Evolutionary conservation across 192 early-diverging fungal species (phyloP).

Genomic region (Coemansia sp.): DNA sequence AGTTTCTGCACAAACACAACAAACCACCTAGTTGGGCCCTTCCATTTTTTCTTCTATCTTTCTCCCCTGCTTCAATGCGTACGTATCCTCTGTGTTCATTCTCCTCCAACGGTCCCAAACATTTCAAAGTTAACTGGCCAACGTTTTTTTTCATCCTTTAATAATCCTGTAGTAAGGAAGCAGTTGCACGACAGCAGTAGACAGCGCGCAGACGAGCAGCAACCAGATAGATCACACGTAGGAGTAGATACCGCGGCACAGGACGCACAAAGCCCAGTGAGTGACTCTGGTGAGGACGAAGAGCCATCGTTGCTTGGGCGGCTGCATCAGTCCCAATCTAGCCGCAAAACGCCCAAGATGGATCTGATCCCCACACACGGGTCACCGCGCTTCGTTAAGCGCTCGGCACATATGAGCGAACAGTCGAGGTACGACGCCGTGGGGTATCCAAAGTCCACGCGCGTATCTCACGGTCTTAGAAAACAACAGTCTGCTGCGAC

Average conservation of each 20-base stretch:
- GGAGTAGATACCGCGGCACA: neutral
- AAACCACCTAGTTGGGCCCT: neutral
- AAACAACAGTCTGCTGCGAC: conserved; percentile 4
- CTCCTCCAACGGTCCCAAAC: neutral
- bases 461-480: neutral
- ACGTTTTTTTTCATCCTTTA: neutral
- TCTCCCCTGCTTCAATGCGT: neutral
- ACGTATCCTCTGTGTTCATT: neutral
- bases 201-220: conserved; percentile 4
- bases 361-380: conserved; percentile 11
- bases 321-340: conserved; percentile 14
- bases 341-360: conserved; percentile 7
- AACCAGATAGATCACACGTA: neutral
- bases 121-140: conserved; percentile 1
- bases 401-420: conserved; percentile 23
- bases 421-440: conserved; percentile 28
- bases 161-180: neutral
- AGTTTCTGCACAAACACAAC: neutral
- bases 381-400: conserved; percentile 23
- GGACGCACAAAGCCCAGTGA: neutral
- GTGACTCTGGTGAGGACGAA: conserved; percentile 1
- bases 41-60: neutral
- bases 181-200: conserved; percentile 7
- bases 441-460: conserved; percentile 44
- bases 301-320: conserved; percentile 18